These are phyloP conservation scores for Cordyceps farinosa DNA, from an alignment of 2,329 filamentous ascomycete species.

Conservation along the genomic window DNA sequence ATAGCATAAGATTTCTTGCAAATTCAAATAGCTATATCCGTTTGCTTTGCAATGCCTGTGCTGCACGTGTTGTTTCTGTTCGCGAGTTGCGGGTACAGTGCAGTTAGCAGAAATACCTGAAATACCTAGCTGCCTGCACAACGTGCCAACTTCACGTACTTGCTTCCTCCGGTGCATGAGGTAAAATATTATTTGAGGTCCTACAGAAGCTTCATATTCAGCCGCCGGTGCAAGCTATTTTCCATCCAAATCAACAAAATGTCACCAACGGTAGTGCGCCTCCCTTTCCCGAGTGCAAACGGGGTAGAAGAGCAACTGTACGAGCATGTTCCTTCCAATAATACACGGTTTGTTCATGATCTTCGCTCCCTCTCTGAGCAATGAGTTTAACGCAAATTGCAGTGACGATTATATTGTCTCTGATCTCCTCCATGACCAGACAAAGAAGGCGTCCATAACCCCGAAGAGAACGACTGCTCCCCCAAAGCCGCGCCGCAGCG, in stretches of 20 bases:
- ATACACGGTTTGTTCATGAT: not conserved
- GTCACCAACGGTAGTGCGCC: not conserved
- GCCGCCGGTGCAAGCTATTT: not conserved
- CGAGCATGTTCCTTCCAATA: not conserved
- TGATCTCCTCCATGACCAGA: not conserved
- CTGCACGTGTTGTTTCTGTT: not conserved
- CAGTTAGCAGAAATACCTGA: not conserved
- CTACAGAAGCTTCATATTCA: not conserved
- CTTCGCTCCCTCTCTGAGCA: not conserved
- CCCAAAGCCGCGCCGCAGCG: not conserved
- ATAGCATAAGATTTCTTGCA: not conserved
- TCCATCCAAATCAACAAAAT: not conserved
- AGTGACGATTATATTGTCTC: not conserved
- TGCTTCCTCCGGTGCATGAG: not conserved
- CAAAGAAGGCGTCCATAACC: not conserved
- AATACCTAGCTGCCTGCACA: not conserved
- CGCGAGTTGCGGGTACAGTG: not conserved
- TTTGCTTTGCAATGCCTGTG: not conserved
- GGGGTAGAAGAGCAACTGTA: not conserved
- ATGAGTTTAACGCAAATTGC: not conserved
- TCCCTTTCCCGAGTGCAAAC: not conserved
- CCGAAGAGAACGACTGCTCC: not conserved
- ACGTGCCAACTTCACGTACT: not conserved
- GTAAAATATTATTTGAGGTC: not conserved
- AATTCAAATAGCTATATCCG: not conserved